phyloP scores from a whole-genome alignment of 176 grass and related monocot genomes.

The Ensete ventricosum region DNA sequence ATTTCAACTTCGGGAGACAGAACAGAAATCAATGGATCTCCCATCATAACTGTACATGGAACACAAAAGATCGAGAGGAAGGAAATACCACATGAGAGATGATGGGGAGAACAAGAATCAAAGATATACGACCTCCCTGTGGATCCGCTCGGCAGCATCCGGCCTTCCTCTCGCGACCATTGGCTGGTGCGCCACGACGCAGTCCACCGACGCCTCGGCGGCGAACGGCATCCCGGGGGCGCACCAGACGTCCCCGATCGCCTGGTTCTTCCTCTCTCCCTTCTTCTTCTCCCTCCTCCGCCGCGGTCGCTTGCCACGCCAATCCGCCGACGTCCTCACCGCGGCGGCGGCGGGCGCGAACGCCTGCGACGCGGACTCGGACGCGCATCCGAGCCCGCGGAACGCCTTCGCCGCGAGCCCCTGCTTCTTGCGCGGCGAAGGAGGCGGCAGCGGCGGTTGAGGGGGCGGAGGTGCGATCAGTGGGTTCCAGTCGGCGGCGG shows the following conservation, averaged over 20 bases:
- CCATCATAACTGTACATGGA: not conserved
- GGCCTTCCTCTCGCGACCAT: conserved; percentile 25
- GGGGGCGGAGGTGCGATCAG: not conserved
- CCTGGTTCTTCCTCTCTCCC: conserved; percentile 25
- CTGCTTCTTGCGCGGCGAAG: conserved; percentile 6
- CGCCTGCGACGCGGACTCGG: conserved; percentile 17
- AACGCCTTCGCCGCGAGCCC: conserved; percentile 43
- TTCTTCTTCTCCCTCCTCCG: conserved; percentile 35
- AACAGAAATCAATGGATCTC: not conserved
- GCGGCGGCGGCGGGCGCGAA: conserved; percentile 30
- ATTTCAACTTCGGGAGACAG: not conserved
- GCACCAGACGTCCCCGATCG: conserved; percentile 67
- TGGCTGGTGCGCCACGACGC: conserved; percentile 62
- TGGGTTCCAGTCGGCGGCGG: conserved; percentile 1
- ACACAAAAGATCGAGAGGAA: not conserved
- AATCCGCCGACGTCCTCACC: conserved; percentile 51
- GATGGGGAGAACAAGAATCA: not conserved
- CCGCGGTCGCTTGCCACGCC: conserved; percentile 42
- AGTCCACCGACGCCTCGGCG: conserved; percentile 78
- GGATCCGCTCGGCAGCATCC: conserved; percentile 37
- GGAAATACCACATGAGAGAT: not conserved
- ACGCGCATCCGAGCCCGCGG: conserved; percentile 68
- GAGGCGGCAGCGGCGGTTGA: not conserved
- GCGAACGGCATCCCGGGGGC: conserved; percentile 60
- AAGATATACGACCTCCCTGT: conserved; percentile 48